These are phyloP conservation scores for Penicillium ochrochloron DNA, from an alignment of 495 filamentous ascomycete species.

Conservation along the genomic window DNA sequence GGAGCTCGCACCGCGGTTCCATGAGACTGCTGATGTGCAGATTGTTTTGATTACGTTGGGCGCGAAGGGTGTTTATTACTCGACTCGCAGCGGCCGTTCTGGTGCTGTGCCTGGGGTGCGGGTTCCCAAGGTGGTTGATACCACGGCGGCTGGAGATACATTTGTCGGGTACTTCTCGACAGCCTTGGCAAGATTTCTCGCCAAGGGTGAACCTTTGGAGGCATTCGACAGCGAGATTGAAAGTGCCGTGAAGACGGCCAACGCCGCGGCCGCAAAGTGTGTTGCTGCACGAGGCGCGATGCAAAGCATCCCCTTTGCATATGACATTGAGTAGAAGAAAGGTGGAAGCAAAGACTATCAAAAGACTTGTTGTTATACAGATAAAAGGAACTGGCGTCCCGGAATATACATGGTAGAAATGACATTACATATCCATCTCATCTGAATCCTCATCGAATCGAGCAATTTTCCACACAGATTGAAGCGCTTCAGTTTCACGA, in stretches of 20 bases:
- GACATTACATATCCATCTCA: conserved; percentile 18
- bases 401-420: conserved; percentile 20
- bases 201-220: conserved; percentile 18
- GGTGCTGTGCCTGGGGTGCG: conserved; percentile 55
- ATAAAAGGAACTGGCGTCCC: conserved; percentile 8
- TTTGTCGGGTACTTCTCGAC: conserved; percentile 62
- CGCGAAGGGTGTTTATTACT: conserved; percentile 64
- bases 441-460: conserved; percentile 31
- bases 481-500: conserved; percentile 22
- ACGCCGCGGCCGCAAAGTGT: conserved; percentile 32
- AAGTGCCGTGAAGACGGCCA: conserved; percentile 24
- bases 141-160: conserved; percentile 85
- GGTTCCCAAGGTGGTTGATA: conserved; percentile 73
- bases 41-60: conserved; percentile 80
- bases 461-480: conserved; percentile 27
- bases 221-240: conserved; percentile 29
- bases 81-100: conserved; percentile 30
- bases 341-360: neutral
- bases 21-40: conserved; percentile 59
- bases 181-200: conserved; percentile 28
- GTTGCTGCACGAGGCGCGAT: conserved; percentile 31
- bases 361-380: neutral
- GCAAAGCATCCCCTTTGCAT: conserved; percentile 36
- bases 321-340: conserved; percentile 23
- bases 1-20: conserved; percentile 54